Base-by-base conservation (phyloP, 305 asterid genomes). In the Fraxinus greggii region DNA sequence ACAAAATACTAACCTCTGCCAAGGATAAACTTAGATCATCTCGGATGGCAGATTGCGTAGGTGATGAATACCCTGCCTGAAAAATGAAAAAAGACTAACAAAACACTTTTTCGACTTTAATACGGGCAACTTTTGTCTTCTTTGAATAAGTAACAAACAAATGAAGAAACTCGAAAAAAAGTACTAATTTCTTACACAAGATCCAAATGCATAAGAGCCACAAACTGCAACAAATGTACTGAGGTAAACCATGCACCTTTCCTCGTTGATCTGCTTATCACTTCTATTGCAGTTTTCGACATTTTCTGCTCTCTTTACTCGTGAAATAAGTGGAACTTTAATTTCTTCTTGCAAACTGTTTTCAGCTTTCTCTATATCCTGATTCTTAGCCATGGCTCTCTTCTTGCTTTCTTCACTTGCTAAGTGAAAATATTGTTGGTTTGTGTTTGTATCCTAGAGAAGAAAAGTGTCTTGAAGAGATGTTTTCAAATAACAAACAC, bases 41-140 rank as follows among this genome's bases (percentile, higher is more conserved):
- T 61, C 87, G 87, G 82, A 95, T 94, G 7, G 92, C 96, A 75
- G 87, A 86, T 87, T 95, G 97, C 8, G 95, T 94, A 13, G 99
- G 99, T 5, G 99, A 95, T 35, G 98, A 94, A 77, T 92, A 95
- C 19, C 99, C 99, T 40, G 89, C 96, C 99, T 95, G 91, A 72
- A 82, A 82, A 73, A 8, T 23, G 13, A 17, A 13, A 65, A 54
- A 17, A 23, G 12, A 4, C 28, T 1, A 2, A 51, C 17, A 61
- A 7, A 8, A 32, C 51, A 81, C 70, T 61, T 82, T 82, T 59
- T 59, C 29, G 4, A 19, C 9, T 5, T 6, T n/a, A 56, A 56
- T n/a, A 7, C 26, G 6, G 12, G 28, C 28, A 19, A 56, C 67
- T 56, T 56, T 56, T 56, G 67, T 26, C 84, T 28, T 51, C 7